Evolutionary conservation across 2,329 filamentous ascomycete genomes (phyloP), one percentile per base, ranked within the genome.

Genomic region (Coniosporium tulheliwenetii): DNA sequence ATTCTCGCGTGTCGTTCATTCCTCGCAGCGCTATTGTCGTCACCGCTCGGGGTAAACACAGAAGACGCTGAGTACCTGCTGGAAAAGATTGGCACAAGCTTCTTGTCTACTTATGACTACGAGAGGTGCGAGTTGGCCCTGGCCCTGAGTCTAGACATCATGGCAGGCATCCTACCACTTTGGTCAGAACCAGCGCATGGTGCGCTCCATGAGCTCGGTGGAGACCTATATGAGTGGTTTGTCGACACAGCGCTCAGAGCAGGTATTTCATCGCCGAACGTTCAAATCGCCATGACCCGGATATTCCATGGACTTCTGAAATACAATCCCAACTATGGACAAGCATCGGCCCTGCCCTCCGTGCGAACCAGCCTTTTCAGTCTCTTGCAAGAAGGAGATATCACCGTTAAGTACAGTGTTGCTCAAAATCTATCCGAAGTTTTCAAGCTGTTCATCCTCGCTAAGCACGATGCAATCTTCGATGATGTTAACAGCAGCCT

Each of bases 391-490:
- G 66, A 71, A 10, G 77, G 80, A 1, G 67, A 74, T 40, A 74
- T 89, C 51, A 59, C 67, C 9, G 79, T 91, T 37, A 91, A 93
- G 52, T 86, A 82, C 52, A 74, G 73, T 44, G 73, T 94, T 40
- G 79, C 81, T 0, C 66, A 75, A 41, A 70, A 71, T 2, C 65
- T 96, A 13, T 75, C 85, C 0, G 66, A 67, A 5, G 69, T 98
- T 19, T 98, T 98, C 56, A 73, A 77, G 10, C 70, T 83, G 1
- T 96, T 83, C 52, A 70, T 87, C n/a, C 69, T 95, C 1, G 81
- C 80, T 48, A 69, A 81, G 37, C 91, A 98, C 50, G 84, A 93
- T 43, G 74, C 77, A 5, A 75, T 96, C 10, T 85, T 95, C 47
- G 70, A 85, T 31, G 85, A 96, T 53, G 72, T 98, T 10, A 65